Evolutionary conservation across 371 early-diverging fungal species (phyloP).

Genomic region (Mortierella sp.): DNA sequence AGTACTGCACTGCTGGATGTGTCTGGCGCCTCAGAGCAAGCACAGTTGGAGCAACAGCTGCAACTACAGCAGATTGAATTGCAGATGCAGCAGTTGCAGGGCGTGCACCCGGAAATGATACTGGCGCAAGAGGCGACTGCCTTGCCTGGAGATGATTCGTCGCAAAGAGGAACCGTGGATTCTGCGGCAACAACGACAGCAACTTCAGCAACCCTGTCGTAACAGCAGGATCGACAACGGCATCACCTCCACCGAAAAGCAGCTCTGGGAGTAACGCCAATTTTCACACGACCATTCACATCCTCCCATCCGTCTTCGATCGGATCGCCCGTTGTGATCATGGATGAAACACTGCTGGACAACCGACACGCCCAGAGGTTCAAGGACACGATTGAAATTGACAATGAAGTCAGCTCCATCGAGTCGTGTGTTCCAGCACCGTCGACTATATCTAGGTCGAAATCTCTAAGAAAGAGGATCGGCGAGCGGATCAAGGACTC

Average conservation of each 20-base stretch:
- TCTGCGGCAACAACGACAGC: conserved; percentile 17
- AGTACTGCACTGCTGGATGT: background rate
- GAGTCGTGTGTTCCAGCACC: background rate
- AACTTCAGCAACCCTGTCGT: background rate
- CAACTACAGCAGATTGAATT: conserved; percentile 11
- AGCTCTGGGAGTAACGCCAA: background rate
- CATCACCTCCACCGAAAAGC: background rate
- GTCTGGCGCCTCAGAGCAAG: background rate
- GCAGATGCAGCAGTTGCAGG: conserved; percentile 21
- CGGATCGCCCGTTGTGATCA: background rate
- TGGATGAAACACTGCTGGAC: background rate
- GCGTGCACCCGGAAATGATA: background rate
- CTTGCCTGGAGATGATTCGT: background rate
- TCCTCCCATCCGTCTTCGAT: background rate
- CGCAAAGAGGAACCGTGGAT: conserved; percentile 15
- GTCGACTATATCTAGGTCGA: background rate
- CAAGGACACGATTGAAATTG: conserved; percentile 9
- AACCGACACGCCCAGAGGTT: conserved; percentile 10
- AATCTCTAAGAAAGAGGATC: background rate
- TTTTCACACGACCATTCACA: background rate
- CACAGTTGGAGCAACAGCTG: background rate
- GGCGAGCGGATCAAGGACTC: background rate
- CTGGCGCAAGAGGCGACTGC: background rate
- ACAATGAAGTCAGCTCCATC: conserved; percentile 9
- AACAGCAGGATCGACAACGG: background rate